Conservation (phyloP, 495 filamentous ascomycete genomes). For the Neurospora sp. region DNA sequence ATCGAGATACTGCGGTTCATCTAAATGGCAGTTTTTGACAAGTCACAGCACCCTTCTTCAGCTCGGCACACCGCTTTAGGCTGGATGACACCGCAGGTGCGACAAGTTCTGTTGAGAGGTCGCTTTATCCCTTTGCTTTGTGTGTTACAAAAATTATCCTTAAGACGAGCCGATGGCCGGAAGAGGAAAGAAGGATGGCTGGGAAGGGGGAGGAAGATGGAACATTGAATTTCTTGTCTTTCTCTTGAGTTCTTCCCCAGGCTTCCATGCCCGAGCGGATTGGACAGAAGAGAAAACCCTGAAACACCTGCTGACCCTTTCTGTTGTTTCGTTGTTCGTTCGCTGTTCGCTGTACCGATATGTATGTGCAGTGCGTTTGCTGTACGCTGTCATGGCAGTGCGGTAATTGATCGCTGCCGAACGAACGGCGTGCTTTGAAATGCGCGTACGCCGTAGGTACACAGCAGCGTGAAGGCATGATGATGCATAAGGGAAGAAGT, state of each 20-base stretch:
- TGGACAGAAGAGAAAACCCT: not conserved
- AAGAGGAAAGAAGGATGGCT: not conserved
- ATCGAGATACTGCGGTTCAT: not conserved
- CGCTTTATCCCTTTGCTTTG: not conserved
- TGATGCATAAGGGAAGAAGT: not conserved
- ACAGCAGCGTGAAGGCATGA: not conserved
- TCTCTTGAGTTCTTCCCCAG: not conserved
- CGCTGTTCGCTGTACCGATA: not conserved
- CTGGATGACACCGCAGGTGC: not conserved
- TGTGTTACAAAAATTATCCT: not conserved
- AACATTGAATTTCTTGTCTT: not conserved
- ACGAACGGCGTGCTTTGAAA: not conserved
- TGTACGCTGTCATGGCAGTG: not conserved
- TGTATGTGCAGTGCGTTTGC: not conserved
- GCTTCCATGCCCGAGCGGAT: not conserved
- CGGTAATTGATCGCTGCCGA: not conserved
- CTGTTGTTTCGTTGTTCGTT: not conserved
- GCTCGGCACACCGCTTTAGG: not conserved
- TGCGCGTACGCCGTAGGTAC: not conserved
- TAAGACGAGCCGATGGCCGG: too few species aligned
- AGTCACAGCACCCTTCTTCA: not conserved
- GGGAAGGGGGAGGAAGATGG: not conserved
- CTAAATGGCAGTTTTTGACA: not conserved
- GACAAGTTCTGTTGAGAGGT: not conserved
- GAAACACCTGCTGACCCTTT: not conserved